Conservation (phyloP, 2,329 filamentous ascomycete genomes). For the Mollisiaceae sp. region DNA sequence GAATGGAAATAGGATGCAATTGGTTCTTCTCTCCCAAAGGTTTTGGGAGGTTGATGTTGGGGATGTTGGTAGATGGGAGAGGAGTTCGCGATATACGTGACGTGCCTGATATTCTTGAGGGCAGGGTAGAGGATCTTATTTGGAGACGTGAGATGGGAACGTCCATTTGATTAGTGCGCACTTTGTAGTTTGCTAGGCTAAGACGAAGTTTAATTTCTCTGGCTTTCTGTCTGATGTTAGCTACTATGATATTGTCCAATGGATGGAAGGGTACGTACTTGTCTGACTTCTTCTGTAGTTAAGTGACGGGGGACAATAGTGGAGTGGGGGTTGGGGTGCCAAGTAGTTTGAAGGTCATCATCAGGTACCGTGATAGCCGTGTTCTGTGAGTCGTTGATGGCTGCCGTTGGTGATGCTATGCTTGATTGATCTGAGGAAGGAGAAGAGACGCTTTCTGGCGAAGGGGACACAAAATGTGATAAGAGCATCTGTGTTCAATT, state of each 20-base stretch:
- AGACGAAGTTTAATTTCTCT: constrained; percentile 72
- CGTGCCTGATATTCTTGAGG: constrained; percentile 27
- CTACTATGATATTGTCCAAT: constrained; percentile 8
- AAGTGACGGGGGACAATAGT: background rate
- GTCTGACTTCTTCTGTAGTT: constrained; percentile 26
- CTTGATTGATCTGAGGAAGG: background rate
- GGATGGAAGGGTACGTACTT: constrained; percentile 25
- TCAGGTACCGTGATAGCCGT: constrained; percentile 36
- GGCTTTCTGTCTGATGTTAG: constrained; percentile 54
- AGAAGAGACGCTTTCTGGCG: background rate
- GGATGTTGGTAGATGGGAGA: constrained; percentile 1
- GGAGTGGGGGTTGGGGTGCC: background rate
- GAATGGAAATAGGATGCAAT: constrained; percentile 9
- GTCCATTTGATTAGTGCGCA: constrained; percentile 72
- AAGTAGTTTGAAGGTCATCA: constrained; percentile 7
- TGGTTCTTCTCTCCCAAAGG: constrained; percentile 18
- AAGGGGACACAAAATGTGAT: background rate
- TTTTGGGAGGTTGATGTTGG: constrained; percentile 19
- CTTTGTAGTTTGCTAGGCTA: constrained; percentile 74
- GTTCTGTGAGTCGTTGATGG: constrained; percentile 33
- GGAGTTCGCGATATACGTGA: background rate
- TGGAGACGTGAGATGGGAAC: constrained; percentile 68
- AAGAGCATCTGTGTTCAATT: background rate
- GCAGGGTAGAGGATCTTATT: constrained; percentile 42
- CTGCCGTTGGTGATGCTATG: background rate